A percentile compares a stretch with the other conserved stretches of the same genome.
These are phyloP conservation scores for Yamadazyma sp. DNA, from an alignment of 1,139 yeast genomes.

Conservation along the genomic window DNA sequence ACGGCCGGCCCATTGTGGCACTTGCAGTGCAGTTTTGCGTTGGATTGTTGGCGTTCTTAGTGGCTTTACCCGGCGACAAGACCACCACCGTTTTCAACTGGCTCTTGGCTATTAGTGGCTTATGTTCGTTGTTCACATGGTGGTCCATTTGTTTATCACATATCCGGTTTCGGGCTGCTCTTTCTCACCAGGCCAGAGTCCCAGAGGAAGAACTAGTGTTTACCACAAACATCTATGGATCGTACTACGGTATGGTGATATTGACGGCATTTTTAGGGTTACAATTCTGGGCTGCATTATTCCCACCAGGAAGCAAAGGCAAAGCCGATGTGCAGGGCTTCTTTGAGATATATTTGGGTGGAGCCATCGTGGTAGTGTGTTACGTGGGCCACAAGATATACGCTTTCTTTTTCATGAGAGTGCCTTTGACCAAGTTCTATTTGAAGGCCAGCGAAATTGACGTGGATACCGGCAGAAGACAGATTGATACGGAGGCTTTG, in stretches of 20 bases:
- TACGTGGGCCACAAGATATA: slow-evolving; percentile 37
- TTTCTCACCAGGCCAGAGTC: slow-evolving; percentile 25
- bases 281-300: slow-evolving; percentile 43
- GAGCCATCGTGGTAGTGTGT: slow-evolving; percentile 25
- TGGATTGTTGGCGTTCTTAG: slow-evolving; percentile 32
- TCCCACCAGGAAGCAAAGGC: slow-evolving; percentile 31
- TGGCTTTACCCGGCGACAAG: slow-evolving; percentile 29
- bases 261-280: slow-evolving; percentile 26
- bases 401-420: slow-evolving; percentile 20
- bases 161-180: slow-evolving; percentile 31
- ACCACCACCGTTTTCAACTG: slow-evolving; percentile 34
- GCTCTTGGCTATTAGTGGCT: slow-evolving; percentile 43
- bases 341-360: slow-evolving; percentile 35
- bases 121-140: slow-evolving; percentile 43
- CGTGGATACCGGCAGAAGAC: slow-evolving; percentile 44
- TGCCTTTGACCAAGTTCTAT: slow-evolving; percentile 30
- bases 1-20: slow-evolving; percentile 38
- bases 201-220: slow-evolving; percentile 33
- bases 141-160: slow-evolving; percentile 33
- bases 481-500: slow-evolving; percentile 37
- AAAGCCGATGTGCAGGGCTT: slow-evolving; percentile 30
- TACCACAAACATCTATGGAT: slow-evolving; percentile 25
- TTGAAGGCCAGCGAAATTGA: slow-evolving; percentile 37
- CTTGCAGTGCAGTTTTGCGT: slow-evolving; percentile 42
- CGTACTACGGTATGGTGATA: slow-evolving; percentile 31